Evolutionary conservation across 2,329 filamentous ascomycete species (phyloP).

Genomic region (Triangularia setosa): DNA sequence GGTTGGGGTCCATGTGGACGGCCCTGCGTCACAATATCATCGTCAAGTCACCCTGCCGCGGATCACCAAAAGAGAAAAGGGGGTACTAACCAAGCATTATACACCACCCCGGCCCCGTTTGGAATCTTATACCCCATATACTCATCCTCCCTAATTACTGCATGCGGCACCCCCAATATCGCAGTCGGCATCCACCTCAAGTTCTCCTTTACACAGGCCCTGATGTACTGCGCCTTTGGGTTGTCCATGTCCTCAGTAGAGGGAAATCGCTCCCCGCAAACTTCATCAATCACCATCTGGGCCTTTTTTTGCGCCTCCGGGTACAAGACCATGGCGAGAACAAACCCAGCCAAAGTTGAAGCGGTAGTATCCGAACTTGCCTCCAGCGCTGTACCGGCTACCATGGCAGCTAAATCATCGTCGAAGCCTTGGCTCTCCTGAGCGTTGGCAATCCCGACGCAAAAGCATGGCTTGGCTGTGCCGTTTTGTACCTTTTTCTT

Average conservation of each 20-base stretch:
- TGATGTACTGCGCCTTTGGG: conserved; percentile 38
- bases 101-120: conserved; percentile 38
- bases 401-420: conserved; percentile 29
- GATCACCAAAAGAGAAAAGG: background rate
- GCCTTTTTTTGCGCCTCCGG: conserved; percentile 38
- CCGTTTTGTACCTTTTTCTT: conserved; percentile 29
- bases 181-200: conserved; percentile 41
- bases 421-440: conserved; percentile 20
- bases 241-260: conserved; percentile 31
- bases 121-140: conserved; percentile 44
- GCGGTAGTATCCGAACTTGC: conserved; percentile 40
- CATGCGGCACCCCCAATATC: conserved; percentile 37
- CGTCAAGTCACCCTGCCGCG: too few species aligned
- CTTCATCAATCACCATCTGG: conserved; percentile 36
- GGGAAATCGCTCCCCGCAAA: conserved; percentile 37
- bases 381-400: conserved; percentile 31
- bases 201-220: conserved; percentile 40
- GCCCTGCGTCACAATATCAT: conserved; percentile 21
- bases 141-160: conserved; percentile 36
- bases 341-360: conserved; percentile 36
- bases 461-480: conserved; percentile 16
- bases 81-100: conserved; percentile 32
- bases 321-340: conserved; percentile 42
- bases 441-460: conserved; percentile 4
- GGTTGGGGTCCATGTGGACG: conserved; percentile 41